Conservation (phyloP, 257 asterid species). For the Salvia hispanica region DNA sequence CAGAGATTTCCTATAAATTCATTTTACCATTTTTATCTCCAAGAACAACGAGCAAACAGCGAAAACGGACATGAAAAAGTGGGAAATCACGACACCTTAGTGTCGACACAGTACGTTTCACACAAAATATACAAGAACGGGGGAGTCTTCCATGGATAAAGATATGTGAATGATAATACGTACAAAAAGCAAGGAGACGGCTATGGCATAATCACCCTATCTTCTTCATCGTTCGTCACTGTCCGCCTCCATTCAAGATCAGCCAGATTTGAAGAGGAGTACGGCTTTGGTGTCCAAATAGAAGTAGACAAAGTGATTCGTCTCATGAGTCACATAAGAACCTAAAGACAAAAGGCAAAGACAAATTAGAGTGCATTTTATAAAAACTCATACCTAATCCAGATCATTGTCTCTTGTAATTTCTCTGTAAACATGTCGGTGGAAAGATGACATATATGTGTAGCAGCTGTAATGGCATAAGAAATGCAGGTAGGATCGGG, state of each 20-base stretch:
- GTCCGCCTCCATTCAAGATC: constrained; percentile 38
- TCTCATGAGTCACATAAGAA: constrained; percentile 97
- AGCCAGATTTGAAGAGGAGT: constrained; percentile 96
- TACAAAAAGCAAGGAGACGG: constrained; percentile 42
- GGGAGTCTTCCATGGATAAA: constrained; percentile 41
- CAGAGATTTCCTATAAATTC: not conserved
- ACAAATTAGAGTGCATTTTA: constrained; percentile 26
- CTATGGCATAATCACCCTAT: constrained; percentile 33
- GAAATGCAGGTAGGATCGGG: not conserved
- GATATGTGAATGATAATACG: constrained; percentile 49
- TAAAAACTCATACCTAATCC: constrained; percentile 7
- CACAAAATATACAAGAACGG: constrained; percentile 54
- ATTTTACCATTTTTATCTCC: constrained; percentile 14
- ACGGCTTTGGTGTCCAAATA: constrained; percentile 93
- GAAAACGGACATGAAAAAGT: not conserved
- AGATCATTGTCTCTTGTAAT: not conserved
- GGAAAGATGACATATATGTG: not conserved
- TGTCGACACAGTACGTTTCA: constrained; percentile 25
- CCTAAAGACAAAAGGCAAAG: constrained; percentile 43
- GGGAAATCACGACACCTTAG: constrained; percentile 16
- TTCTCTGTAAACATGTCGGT: not conserved
- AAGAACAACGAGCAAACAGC: constrained; percentile 23
- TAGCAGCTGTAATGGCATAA: not conserved
- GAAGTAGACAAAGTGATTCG: constrained; percentile 98
- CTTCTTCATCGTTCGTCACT: constrained; percentile 26